Base-by-base conservation (phyloP, 805 yeast genomes). In the Maudiozyma pseudohumilis region DNA sequence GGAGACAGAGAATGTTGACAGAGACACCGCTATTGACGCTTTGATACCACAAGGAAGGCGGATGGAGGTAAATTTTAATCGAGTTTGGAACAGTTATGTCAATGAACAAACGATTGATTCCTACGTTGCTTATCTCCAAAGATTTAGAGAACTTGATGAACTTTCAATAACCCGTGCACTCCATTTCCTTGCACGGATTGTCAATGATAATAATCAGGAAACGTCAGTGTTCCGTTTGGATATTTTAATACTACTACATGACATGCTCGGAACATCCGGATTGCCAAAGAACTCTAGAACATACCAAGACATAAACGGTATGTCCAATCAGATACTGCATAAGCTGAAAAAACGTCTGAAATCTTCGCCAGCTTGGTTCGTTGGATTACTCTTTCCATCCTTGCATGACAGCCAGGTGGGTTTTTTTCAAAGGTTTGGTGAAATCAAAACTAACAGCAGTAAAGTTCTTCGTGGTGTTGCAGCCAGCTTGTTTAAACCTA, bases 301-400 rank as follows among this genome's bases (percentile, higher is more conserved):
- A 4, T 64, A 85, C 40, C 65, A 63, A 22, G 86, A 80, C 39
- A 70, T 81, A 10, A 78, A 75, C 26, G 72, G 76, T 32, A 77
- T 89, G 47, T 61, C 82, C 25, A 66, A 68, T 17, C 76, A 78
- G 47, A 86, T 69, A 47, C 74, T 85, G 74, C 69, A 72, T 38
- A 72, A 72, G 44, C 66, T 77, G 48, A 73, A 63, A 33, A 61
- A 58, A 51, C 69, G 61, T 41, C 64, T 68, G 40, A 65, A 59
- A 17, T 67, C 55, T 47, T 70, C 77, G 44, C 88, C 72, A 34
- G 63, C 69, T 38, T 69, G 69, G 49, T 75, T 56, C 44, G 63
- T 73, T 5, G 95, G 86, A 50, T 49, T 89, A 3, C 60, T 86
- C 36, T 84, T 85, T 53, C 73, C 82, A 31, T 64, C 78, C 47